These are phyloP conservation scores for Chara braunii DNA, from an alignment of 139 green algal genomes.

Conservation along the genomic window DNA sequence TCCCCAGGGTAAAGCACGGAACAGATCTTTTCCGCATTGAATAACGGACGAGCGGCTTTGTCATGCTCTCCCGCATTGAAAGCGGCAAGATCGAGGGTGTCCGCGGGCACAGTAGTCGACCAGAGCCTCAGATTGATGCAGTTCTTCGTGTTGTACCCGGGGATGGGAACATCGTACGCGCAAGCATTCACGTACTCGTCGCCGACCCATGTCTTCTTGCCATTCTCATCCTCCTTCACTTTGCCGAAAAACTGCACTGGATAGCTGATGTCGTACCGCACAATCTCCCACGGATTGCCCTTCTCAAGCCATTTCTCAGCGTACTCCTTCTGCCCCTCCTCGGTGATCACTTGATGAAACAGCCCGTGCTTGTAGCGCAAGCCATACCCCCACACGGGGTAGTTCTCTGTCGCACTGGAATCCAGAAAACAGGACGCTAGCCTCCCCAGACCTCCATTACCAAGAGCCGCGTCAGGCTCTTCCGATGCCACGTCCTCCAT, in stretches of 20 bases:
- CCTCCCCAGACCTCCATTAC: slow-evolving; percentile 92
- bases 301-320: slow-evolving; percentile 93
- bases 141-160: slow-evolving; percentile 80
- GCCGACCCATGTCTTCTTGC: slow-evolving; percentile 53
- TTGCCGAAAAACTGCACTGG: slow-evolving; percentile 64
- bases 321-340: slow-evolving; percentile 68
- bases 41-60: slow-evolving; percentile 57
- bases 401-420: slow-evolving; percentile 91
- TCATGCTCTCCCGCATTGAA: slow-evolving; percentile 74
- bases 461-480: slow-evolving; percentile 80
- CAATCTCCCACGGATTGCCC: slow-evolving; percentile 81
- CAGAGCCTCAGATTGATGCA: slow-evolving; percentile 89
- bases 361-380: slow-evolving; percentile 98
- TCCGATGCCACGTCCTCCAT: slow-evolving; percentile 46
- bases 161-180: slow-evolving; percentile 85
- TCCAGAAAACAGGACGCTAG: slow-evolving; percentile 98
- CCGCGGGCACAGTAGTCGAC: slow-evolving; percentile 61
- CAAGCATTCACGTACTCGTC: slow-evolving; percentile 61
- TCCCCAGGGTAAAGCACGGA: slow-evolving; percentile 97
- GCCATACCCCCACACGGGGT: slow-evolving; percentile 94
- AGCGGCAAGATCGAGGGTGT: slow-evolving; percentile 70
- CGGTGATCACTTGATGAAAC: slow-evolving; percentile 76
- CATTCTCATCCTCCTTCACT: slow-evolving; percentile 33
- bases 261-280: slow-evolving; percentile 56
- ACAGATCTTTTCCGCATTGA: slow-evolving; percentile 60